These are phyloP conservation scores for Melanomma pulvis-pyrius DNA, from an alignment of 495 filamentous ascomycete species.

Conservation along the genomic window DNA sequence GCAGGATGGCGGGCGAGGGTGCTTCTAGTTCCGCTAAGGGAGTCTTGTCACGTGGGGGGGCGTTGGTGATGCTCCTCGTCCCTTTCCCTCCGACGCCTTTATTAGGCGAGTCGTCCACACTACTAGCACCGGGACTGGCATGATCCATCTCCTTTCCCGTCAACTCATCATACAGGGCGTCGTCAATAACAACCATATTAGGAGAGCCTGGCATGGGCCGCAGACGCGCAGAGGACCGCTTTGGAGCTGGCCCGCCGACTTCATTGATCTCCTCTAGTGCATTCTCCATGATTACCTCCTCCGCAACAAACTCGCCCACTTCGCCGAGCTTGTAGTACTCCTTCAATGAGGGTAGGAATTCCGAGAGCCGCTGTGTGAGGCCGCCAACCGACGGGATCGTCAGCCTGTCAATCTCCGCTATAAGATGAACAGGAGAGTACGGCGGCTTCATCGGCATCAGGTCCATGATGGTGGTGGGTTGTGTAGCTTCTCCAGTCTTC, in stretches of 20 bases:
- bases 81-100: neutral
- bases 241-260: conserved; percentile 30
- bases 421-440: conserved; percentile 41
- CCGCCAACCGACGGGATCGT: conserved; percentile 45
- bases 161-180: conserved; percentile 33
- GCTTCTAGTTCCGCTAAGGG: conserved; percentile 36
- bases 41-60: conserved; percentile 16
- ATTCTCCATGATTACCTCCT: conserved; percentile 37
- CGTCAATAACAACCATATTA: conserved; percentile 32
- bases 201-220: conserved; percentile 34
- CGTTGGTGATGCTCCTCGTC: neutral
- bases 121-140: neutral
- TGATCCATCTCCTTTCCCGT: conserved; percentile 22
- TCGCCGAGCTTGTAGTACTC: conserved; percentile 17
- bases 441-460: conserved; percentile 26
- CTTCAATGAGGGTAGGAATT: conserved; percentile 42
- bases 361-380: conserved; percentile 45
- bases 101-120: neutral
- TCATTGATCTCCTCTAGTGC: conserved; percentile 37
- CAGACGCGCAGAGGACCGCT: conserved; percentile 31
- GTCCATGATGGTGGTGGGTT: conserved; percentile 9
- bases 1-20: conserved; percentile 26
- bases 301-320: conserved; percentile 24
- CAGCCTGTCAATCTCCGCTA: conserved; percentile 45
- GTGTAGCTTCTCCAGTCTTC: neutral